These are phyloP conservation scores for Pythium brachiatum DNA, from an alignment of 352 stramenopile species.

Conservation along the genomic window DNA sequence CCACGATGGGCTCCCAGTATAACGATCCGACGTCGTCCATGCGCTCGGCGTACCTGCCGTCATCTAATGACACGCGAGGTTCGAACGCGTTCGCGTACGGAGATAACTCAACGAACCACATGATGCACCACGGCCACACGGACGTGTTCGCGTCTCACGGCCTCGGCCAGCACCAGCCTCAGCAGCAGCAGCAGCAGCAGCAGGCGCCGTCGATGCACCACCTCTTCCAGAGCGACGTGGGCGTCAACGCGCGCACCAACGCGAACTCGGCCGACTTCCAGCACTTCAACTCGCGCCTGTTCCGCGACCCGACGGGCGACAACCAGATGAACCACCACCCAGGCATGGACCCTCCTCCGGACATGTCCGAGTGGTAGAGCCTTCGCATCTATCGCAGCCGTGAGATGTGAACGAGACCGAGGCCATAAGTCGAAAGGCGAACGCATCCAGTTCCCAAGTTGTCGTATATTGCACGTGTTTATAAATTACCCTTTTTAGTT, in stretches of 20 bases:
- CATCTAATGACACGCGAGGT: slow-evolving; percentile 10
- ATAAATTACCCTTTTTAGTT: slow-evolving; percentile 19
- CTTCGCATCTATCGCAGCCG: too few species aligned
- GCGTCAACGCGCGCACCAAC: slow-evolving; percentile 4
- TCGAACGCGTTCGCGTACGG: slow-evolving; percentile 15
- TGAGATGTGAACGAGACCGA: too few species aligned
- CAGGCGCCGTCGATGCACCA: slow-evolving; percentile 35
- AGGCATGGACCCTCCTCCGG: slow-evolving; percentile 50
- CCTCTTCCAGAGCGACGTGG: slow-evolving; percentile 13
- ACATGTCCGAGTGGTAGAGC: slow-evolving; percentile 51
- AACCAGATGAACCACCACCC: slow-evolving; percentile 23
- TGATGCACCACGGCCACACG: slow-evolving; percentile 20
- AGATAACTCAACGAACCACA: slow-evolving; percentile 8
- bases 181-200: slow-evolving; percentile 33
- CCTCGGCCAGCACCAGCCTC: slow-evolving; percentile 15
- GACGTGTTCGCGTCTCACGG: slow-evolving; percentile 17
- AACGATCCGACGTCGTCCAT: slow-evolving; percentile 12
- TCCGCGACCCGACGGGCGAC: slow-evolving; percentile 39
- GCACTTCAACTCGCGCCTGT: slow-evolving; percentile 36
- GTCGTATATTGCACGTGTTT: slow-evolving; percentile 1
- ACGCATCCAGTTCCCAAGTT: not conserved
- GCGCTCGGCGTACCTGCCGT: slow-evolving; percentile 13
- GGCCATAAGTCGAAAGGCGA: too few species aligned
- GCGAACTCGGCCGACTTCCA: slow-evolving; percentile 38
- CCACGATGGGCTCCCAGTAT: slow-evolving; percentile 13